A percentile compares a stretch with the other conserved stretches of the same genome.
These are phyloP conservation scores for Conringia planisiliqua DNA, from an alignment of 345 rosid species.

Conservation along the genomic window DNA sequence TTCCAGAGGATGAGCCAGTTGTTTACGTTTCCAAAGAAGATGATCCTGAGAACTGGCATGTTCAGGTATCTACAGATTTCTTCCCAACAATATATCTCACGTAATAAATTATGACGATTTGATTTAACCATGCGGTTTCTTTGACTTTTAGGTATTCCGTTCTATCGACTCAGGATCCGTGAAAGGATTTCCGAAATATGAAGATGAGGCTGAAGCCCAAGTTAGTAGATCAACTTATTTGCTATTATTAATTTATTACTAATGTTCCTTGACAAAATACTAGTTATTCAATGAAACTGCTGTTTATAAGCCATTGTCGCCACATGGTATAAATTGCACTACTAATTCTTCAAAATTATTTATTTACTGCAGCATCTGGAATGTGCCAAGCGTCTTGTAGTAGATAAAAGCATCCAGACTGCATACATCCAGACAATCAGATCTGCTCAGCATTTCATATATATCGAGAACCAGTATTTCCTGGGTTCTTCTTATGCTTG, in stretches of 20 bases:
- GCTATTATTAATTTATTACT: neutral
- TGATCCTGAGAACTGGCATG: constrained; percentile 75
- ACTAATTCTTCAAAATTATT: constrained; percentile 3
- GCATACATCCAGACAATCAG: constrained; percentile 97
- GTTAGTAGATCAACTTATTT: constrained; percentile 39
- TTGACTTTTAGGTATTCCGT: constrained; percentile 60
- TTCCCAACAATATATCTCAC: neutral
- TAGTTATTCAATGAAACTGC: neutral
- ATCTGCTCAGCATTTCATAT: constrained; percentile 94
- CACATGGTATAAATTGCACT: neutral
- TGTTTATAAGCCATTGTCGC: neutral
- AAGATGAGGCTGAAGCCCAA: constrained; percentile 41
- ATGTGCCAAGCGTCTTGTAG: constrained; percentile 56
- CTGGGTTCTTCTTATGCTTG: constrained; percentile 97
- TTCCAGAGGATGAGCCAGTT: constrained; percentile 50
- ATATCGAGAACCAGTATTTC: constrained; percentile 97
- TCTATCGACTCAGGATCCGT: constrained; percentile 83
- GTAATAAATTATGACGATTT: neutral
- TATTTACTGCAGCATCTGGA: constrained; percentile 66
- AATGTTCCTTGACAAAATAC: neutral
- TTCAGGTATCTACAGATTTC: constrained; percentile 52
- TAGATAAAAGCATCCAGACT: constrained; percentile 91
- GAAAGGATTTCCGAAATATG: constrained; percentile 71
- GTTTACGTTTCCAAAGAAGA: constrained; percentile 53
- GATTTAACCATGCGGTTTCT: neutral